A percentile compares a stretch with the other conserved stretches of the same genome.
Conservation (phyloP, 345 rosid species). For the Abelmoschus esculentus region DNA sequence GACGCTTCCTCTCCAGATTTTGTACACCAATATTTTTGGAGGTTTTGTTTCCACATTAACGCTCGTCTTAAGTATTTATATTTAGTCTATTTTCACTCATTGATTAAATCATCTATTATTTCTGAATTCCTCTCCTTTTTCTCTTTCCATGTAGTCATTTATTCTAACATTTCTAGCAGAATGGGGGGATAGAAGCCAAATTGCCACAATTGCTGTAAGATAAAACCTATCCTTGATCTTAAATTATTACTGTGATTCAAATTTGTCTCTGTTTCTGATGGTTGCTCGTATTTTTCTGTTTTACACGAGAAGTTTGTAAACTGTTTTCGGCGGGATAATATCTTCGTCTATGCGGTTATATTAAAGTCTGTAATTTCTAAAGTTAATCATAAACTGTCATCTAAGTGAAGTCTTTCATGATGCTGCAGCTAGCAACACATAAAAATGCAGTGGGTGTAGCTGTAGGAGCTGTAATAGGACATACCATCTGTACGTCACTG, state of each 20-base stretch:
- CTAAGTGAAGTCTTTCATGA: neutral
- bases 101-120: neutral
- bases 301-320: neutral
- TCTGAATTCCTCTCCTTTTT: neutral
- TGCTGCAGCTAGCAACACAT: slow-evolving; percentile 86
- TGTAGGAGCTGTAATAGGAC: slow-evolving; percentile 79
- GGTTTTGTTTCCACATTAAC: slow-evolving; percentile 22
- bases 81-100: neutral
- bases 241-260: neutral
- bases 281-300: slow-evolving; percentile 1
- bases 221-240: neutral
- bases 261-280: neutral
- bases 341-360: neutral
- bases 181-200: slow-evolving; percentile 99
- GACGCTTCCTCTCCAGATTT: slow-evolving; percentile 87
- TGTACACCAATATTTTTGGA: slow-evolving; percentile 96
- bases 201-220: slow-evolving; percentile 99
- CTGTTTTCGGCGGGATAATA: too few relatives aligned
- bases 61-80: neutral
- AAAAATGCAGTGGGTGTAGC: slow-evolving; percentile 93
- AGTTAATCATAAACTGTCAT: neutral
- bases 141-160: slow-evolving; percentile 56
- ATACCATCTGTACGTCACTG: slow-evolving; percentile 77
- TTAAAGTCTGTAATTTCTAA: neutral
- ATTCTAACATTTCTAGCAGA: slow-evolving; percentile 91